Base-by-base conservation (phyloP, 2,329 filamentous ascomycete species). In the Dactylellina cionopaga region DNA sequence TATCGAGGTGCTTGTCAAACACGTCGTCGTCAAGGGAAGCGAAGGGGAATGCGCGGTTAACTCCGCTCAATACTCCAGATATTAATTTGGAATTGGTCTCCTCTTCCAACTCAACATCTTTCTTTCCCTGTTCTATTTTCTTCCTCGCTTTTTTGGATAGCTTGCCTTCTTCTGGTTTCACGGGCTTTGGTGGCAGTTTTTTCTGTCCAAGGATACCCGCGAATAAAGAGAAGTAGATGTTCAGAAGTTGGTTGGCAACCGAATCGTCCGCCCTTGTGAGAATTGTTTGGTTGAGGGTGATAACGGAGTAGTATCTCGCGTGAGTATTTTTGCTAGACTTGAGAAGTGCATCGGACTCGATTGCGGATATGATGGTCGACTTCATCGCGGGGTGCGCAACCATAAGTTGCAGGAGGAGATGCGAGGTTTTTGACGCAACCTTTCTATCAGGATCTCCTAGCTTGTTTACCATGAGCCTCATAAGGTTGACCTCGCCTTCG, bases 251-350 rank as follows among this genome's bases (percentile, higher is more conserved):
- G 78, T 90, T 89, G 5, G 93, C 93, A 15, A 96, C 86, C 15
- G 87, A 85, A 37, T 92, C 89, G 78, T 98, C 94, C 77, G 90
- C 95, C 60, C 83, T 86, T 80, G 91, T 96, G 52, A 99, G 82
- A 52, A 98, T 93, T 0, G 94, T 98, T 81, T 99, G 96, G 80
- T 99, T 99, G 52, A 99, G 84, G 0, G 95, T 98, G 79, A 97
- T 97, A 80, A 96, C 89, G 31, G 92, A 93, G 80, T 96, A 97
- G 81, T 99, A 99, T 79, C 92, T 96, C 39, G 94, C 92, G 76
- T 96, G 91, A 33, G 90, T 84, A 78, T 88, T 94, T 80, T 98
- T 95, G 9, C 92, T 91, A 0, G 93, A 91, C 56, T 92, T 88
- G 79, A 97, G 90, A 19, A 99, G 83, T 47, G 96, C 86, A 76